A percentile compares a stretch with the other conserved stretches of the same genome.
These are phyloP conservation scores for Evansstolkia leycettana DNA, from an alignment of 495 filamentous ascomycete species.

Conservation along the genomic window DNA sequence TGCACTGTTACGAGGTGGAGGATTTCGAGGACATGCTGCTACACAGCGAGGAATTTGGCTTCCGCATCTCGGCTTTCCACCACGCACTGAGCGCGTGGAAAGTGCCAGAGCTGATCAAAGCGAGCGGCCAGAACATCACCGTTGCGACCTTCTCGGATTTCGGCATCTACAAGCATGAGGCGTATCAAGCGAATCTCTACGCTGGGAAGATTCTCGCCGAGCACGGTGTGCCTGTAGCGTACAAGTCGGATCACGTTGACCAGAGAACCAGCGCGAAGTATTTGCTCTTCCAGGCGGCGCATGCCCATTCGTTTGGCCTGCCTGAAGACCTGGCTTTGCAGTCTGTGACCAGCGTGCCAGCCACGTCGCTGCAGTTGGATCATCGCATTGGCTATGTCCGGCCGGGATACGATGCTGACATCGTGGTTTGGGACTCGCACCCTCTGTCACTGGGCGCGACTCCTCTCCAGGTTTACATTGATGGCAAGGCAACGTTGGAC, in stretches of 20 bases:
- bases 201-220: slow-evolving; percentile 50
- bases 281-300: slow-evolving; percentile 43
- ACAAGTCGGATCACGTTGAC: slow-evolving; percentile 32
- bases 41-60: slow-evolving; percentile 54
- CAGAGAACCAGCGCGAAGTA: slow-evolving; percentile 28
- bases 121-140: slow-evolving; percentile 17
- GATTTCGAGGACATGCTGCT: slow-evolving; percentile 51
- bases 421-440: slow-evolving; percentile 57
- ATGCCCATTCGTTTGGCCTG: slow-evolving; percentile 46
- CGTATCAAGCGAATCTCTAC: slow-evolving; percentile 44
- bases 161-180: slow-evolving; percentile 53
- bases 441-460: slow-evolving; percentile 48
- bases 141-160: slow-evolving; percentile 44
- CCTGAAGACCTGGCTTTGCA: slow-evolving; percentile 48
- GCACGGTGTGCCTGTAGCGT: slow-evolving; percentile 40
- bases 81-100: slow-evolving; percentile 51
- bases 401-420: slow-evolving; percentile 51
- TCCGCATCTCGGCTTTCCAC: slow-evolving; percentile 48
- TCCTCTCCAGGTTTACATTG: slow-evolving; percentile 52
- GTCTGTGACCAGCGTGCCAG: slow-evolving; percentile 47
- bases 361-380: slow-evolving; percentile 44
- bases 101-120: slow-evolving; percentile 44
- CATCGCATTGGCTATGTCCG: slow-evolving; percentile 49
- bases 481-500: slow-evolving; percentile 41
- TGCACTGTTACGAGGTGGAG: slow-evolving; percentile 54